Evolutionary conservation across 768 basidiomycete genomes (phyloP).

Genomic region (Coprinellus aureogranulatus): DNA sequence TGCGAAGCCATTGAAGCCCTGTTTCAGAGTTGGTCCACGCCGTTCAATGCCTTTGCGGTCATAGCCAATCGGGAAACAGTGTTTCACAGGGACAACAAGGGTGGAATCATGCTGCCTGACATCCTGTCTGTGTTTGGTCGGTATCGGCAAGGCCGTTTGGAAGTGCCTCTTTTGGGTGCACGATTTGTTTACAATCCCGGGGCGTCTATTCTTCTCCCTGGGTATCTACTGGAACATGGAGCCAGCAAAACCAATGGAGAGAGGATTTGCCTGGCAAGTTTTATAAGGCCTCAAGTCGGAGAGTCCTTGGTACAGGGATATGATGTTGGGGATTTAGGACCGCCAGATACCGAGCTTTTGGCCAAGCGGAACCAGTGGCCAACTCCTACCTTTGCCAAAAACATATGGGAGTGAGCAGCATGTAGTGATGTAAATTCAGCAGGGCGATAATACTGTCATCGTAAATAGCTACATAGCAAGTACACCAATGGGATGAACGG

Average conservation of each 20-base stretch:
- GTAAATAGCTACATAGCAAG: no score
- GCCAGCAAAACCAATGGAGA: neutral
- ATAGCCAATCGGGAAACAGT: neutral
- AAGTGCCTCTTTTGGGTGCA: neutral
- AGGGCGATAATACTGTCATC: no score
- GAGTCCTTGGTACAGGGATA: no score
- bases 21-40: neutral
- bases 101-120: neutral
- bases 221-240: neutral
- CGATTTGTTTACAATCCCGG: neutral
- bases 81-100: neutral
- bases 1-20: neutral
- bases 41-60: neutral
- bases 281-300: neutral
- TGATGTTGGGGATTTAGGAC: no score
- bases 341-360: no score
- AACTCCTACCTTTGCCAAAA: no score
- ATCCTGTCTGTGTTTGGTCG: neutral
- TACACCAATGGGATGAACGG: no score
- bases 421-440: no score
- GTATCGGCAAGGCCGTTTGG: neutral
- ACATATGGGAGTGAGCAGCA: no score
- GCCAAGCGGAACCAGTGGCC: no score
- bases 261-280: neutral
- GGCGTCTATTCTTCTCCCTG: neutral